Base-by-base conservation (phyloP, 106 monocot species). In the Allium fistulosum region DNA sequence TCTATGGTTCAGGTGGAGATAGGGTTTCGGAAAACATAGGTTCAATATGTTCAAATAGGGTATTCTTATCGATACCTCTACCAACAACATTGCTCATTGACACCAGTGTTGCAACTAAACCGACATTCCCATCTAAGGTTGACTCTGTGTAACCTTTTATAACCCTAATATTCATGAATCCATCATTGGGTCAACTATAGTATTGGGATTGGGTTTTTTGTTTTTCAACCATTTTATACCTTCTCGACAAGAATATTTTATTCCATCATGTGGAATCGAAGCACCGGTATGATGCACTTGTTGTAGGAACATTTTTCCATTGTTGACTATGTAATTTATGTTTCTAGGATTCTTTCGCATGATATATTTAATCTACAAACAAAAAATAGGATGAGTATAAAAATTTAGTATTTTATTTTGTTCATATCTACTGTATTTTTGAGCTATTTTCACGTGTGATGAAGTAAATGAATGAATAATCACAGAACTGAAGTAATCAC, bases 301-400 rank as follows among this genome's bases (percentile, higher is more conserved):
- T 15, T 58, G 75, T 10, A 85, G 88, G 67, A 84, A 89, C 56
- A 82, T 86, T 50, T 64, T 53, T 13, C 93, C 89, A 55, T 86
- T 80, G 5, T 88, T 88, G 4, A 93, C 89, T 8, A 93, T 71
- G 80, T 93, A 93, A 76, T 86, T 93, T 88, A 93, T 93, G 26
- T 89, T 84, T 58, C 10, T 61, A 4, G 93, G 93, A 65, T 93
- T 93, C 45, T 86, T 65, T 26, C 88, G 88, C 4, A 93, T 22
- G 4, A 93, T 63, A 65, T 93, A 89, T 66, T 89, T 58, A n/a
- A 93, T 57, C 88, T 89, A 53, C 5, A 53, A 11, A 52, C 7
- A 2, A 6, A 15, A 53, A 53, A 53, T 10, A 15, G 53, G 15
- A 11, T 15, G 53, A 53, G 53, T 1, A 53, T 53, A 2, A 15